Conservation (phyloP, 805 yeast genomes). For the Lipomyces spencermartinsiae region DNA sequence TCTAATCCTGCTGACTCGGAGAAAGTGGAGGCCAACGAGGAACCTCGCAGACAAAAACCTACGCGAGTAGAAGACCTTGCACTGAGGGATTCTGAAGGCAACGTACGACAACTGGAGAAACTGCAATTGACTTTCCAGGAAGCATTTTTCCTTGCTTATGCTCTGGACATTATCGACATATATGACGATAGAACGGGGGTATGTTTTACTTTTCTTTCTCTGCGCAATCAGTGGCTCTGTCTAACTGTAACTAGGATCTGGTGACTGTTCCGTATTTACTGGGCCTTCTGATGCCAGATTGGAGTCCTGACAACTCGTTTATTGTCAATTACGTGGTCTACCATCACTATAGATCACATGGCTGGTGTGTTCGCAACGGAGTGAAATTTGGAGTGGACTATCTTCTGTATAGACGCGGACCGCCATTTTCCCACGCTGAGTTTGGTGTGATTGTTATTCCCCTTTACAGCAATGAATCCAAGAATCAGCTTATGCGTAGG, state of each 20-base stretch:
- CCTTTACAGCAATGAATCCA: constrained; percentile 44
- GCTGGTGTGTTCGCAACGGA: constrained; percentile 95
- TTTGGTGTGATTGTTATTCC: constrained; percentile 67
- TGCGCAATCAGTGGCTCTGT: not conserved
- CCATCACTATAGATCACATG: constrained; percentile 84
- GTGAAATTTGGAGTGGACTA: constrained; percentile 90
- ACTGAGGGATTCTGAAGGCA: constrained; percentile 42
- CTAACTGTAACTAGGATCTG: constrained; percentile 17
- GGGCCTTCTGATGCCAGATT: constrained; percentile 40
- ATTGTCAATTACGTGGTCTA: constrained; percentile 71
- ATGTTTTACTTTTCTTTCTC: not conserved
- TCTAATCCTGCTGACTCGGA: constrained; percentile 43
- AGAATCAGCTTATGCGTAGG: constrained; percentile 43
- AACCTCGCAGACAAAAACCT: not conserved
- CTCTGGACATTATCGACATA: constrained; percentile 57
- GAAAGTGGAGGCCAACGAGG: constrained; percentile 18
- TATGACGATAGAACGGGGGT: constrained; percentile 36
- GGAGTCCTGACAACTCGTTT: constrained; percentile 51
- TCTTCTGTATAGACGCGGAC: constrained; percentile 85
- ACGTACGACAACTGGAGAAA: constrained; percentile 46
- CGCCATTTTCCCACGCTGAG: constrained; percentile 95
- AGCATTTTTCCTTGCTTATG: constrained; percentile 69
- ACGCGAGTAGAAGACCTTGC: constrained; percentile 51
- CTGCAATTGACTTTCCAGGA: constrained; percentile 80
- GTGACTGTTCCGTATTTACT: constrained; percentile 21